A percentile compares a stretch with the other conserved stretches of the same genome.
phyloP scores from a whole-genome alignment of 2,329 filamentous ascomycete species.

The Alternaria novae-zelandiae region DNA sequence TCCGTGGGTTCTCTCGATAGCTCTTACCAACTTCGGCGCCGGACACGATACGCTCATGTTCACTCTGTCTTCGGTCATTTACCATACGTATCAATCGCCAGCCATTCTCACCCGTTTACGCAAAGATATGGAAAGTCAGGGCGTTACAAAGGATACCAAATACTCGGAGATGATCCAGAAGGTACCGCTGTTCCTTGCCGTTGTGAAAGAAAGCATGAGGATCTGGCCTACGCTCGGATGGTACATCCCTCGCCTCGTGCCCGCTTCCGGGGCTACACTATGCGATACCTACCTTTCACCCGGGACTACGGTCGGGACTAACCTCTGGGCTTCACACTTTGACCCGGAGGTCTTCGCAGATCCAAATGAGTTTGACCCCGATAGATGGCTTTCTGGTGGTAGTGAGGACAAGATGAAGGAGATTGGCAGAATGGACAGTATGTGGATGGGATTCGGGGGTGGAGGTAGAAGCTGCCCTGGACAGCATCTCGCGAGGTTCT shows the following conservation, averaged over 20 bases:
- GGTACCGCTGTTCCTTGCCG: accelerated
- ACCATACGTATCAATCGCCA: background rate
- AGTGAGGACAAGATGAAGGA: background rate
- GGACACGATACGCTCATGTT: background rate
- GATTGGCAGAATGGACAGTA: background rate
- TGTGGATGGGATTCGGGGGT: background rate
- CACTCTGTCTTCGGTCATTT: background rate
- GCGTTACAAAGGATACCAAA: accelerated
- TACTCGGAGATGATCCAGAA: background rate
- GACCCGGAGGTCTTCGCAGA: background rate
- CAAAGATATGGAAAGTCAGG: background rate
- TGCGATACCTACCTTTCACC: background rate
- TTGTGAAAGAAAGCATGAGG: background rate
- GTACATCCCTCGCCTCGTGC: background rate
- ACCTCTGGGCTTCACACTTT: background rate
- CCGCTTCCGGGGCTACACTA: background rate
- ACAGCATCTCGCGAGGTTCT: background rate
- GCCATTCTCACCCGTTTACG: background rate
- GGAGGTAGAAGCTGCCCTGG: background rate
- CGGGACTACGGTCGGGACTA: background rate
- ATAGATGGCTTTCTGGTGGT: background rate
- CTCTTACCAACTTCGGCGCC: background rate
- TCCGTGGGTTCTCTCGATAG: background rate
- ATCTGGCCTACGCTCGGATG: background rate
- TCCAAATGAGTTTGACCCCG: background rate